Evolutionary conservation across 345 rosid species (phyloP).

Genomic region (Gossypium stocksii): DNA sequence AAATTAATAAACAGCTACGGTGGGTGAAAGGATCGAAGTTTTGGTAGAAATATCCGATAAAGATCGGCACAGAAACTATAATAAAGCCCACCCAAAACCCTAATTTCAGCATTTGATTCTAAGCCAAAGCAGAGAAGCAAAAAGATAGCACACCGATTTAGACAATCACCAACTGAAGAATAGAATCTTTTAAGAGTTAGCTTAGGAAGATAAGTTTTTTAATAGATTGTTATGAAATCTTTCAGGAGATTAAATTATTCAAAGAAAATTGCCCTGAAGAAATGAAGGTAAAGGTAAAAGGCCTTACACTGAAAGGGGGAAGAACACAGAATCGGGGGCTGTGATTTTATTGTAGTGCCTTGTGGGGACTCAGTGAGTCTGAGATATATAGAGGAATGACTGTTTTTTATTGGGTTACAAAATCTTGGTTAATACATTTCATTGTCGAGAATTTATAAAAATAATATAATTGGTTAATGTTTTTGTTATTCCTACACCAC

Average conservation of each 20-base stretch:
- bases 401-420: no score
- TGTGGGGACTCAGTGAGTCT: not conserved
- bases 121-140: not conserved
- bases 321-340: not conserved
- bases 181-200: slow-evolving; percentile 25
- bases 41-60: slow-evolving; percentile 5
- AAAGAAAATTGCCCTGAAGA: not conserved
- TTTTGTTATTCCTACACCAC: no score
- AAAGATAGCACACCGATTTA: slow-evolving; percentile 49
- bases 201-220: not conserved
- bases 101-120: slow-evolving; percentile 21
- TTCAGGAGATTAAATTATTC: not conserved
- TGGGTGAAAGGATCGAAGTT: not conserved
- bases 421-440: no score
- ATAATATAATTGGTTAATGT: no score
- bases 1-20: slow-evolving; percentile 6
- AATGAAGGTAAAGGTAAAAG: not conserved
- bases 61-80: slow-evolving; percentile 26
- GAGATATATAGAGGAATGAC: no score
- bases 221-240: not conserved
- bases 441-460: no score
- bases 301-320: no score
- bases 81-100: slow-evolving; percentile 34
- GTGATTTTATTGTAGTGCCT: not conserved
- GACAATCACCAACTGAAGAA: slow-evolving; percentile 44